phyloP scores from a whole-genome alignment of 1,139 yeast genomes.

The Pichia sp. region DNA sequence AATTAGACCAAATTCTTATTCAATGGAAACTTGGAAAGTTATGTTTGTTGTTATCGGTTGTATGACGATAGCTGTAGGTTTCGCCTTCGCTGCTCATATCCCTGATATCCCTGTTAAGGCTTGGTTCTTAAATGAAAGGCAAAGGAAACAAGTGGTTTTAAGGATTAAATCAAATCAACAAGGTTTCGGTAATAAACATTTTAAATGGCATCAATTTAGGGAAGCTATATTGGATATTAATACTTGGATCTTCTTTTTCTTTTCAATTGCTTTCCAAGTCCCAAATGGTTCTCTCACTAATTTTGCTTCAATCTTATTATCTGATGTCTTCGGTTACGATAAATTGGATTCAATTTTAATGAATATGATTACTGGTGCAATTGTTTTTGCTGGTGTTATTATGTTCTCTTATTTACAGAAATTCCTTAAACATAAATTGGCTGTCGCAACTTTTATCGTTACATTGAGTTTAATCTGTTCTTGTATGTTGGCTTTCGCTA shows the following conservation, averaged over 20 bases:
- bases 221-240: slow-evolving; percentile 38
- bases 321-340: slow-evolving; percentile 17
- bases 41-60: slow-evolving; percentile 41
- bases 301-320: slow-evolving; percentile 24
- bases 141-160: slow-evolving; percentile 31
- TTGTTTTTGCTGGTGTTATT: slow-evolving; percentile 33
- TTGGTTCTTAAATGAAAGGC: slow-evolving; percentile 33
- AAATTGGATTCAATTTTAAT: slow-evolving; percentile 26
- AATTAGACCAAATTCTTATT: slow-evolving; percentile 25
- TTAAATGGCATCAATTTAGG: slow-evolving; percentile 34
- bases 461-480: slow-evolving; percentile 34
- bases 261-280: slow-evolving; percentile 28
- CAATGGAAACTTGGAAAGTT: slow-evolving; percentile 41
- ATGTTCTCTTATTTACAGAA: slow-evolving; percentile 23
- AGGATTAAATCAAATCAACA: slow-evolving; percentile 32
- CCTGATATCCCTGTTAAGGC: slow-evolving; percentile 38
- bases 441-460: slow-evolving; percentile 37
- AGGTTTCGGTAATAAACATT: slow-evolving; percentile 38
- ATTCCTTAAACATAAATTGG: slow-evolving; percentile 26
- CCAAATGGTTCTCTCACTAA: slow-evolving; percentile 35
- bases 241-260: slow-evolving; percentile 32
- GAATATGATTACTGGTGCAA: slow-evolving; percentile 25
- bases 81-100: slow-evolving; percentile 34
- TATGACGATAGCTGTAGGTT: slow-evolving; percentile 41
- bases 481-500: slow-evolving; percentile 44